Conservation (phyloP, 2,329 filamentous ascomycete species). For the Verticillium nonalfalfae region DNA sequence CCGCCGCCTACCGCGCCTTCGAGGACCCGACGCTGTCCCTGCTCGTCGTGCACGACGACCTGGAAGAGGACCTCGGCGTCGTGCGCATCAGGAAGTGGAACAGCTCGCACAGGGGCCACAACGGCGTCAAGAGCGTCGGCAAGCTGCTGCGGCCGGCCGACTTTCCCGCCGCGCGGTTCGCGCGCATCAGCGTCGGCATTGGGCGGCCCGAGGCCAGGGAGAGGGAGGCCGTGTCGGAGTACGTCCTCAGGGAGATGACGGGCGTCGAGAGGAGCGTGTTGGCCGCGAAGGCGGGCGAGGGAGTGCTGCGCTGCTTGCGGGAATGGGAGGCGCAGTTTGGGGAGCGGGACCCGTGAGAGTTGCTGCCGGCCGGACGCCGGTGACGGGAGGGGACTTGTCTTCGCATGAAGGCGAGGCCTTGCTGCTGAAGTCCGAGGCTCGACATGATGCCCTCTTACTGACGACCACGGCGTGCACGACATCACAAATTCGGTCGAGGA, state of each 20-base stretch:
- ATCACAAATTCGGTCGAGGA: neutral
- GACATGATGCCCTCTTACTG: too few relatives aligned
- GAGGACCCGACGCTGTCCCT: constrained; percentile 33
- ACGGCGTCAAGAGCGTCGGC: constrained; percentile 65
- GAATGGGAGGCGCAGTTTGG: constrained; percentile 34
- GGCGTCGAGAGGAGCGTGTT: constrained; percentile 42
- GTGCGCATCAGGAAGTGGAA: constrained; percentile 59
- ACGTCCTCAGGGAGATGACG: constrained; percentile 69
- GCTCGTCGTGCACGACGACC: constrained; percentile 82
- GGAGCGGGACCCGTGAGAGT: neutral
- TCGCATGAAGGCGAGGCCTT: too few relatives aligned
- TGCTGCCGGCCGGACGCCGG: neutral
- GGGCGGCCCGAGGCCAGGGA: constrained; percentile 71
- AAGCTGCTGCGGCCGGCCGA: constrained; percentile 35
- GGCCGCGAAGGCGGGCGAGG: constrained; percentile 42
- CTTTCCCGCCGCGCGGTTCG: constrained; percentile 36
- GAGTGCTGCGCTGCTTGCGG: constrained; percentile 43
- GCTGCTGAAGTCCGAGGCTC: too few relatives aligned
- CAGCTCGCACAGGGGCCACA: constrained; percentile 63
- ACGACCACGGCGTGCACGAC: neutral
- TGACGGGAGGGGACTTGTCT: too few relatives aligned
- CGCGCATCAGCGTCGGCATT: constrained; percentile 75
- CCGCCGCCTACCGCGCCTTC: constrained; percentile 14
- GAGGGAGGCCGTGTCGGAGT: constrained; percentile 60
- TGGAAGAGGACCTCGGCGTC: constrained; percentile 66